Base-by-base conservation (phyloP, 306 rosid species). In the Glycine tomentella region DNA sequence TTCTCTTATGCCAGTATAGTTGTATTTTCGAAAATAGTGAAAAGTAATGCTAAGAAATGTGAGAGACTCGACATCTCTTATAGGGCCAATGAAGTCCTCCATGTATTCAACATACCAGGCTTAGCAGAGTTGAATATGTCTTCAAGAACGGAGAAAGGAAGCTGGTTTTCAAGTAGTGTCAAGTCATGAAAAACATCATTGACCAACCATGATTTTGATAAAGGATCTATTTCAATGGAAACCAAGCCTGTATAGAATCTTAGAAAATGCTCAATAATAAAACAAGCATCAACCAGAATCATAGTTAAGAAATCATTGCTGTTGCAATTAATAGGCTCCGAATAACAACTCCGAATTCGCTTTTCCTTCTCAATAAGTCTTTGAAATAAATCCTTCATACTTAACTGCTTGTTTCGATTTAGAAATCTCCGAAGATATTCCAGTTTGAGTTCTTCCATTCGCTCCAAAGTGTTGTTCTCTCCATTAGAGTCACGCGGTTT, bases 201-300 rank as follows among this genome's bases (percentile, higher is more conserved):
- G 3, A 38, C 42, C 42, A 38, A 38, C 42, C 42, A 38, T 38
- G 42, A 38, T 38, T 38, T 4, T 38, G 42, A 38, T 38, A 38
- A 38, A 5, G 42, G 42, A 38, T 38, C 42, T 38, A 3, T 38
- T 3, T 38, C 42, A 38, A 38, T 38, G 5, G 42, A 38, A 38
- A 6, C 42, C 42, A 38, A 38, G 42, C 42, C 42, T 38, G 42
- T 38, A 38, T 38, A 38, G 42, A 38, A 4, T 38, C 42, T 38
- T 38, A 38, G 42, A 38, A 38, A 38, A 38, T 38, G 56, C 38
- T 80, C 79, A 51, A 80, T 62, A 38, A 81, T 74, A 58, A 81
- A 81, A 25, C 84, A 55, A 42, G 80, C 75, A 11, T 81, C 69
- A 45, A 55, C 38, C 0, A 81, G 15, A 44, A 74, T 16, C 75